These are phyloP conservation scores for Mortierella sp. DNA, from an alignment of 371 early-diverging fungal genomes.

Conservation along the genomic window DNA sequence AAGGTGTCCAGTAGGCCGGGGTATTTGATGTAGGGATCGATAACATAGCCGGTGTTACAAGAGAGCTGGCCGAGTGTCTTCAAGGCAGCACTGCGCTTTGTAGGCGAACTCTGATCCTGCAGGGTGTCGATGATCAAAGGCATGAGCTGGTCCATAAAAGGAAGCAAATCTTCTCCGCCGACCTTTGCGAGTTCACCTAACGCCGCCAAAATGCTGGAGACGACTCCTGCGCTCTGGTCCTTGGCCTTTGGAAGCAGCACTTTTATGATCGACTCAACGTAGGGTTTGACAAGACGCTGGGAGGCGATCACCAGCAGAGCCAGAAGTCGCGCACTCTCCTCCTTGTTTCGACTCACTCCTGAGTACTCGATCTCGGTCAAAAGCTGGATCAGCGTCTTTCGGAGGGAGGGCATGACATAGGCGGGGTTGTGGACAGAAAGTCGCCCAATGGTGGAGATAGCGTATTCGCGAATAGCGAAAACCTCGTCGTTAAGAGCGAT, in stretches of 20 bases:
- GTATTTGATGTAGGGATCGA: conserved; percentile 93
- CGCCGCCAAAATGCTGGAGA: conserved; percentile 86
- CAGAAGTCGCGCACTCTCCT: conserved; percentile 89
- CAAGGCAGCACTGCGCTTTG: conserved; percentile 92
- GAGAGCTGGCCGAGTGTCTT: conserved; percentile 89
- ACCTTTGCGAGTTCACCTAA: conserved; percentile 92
- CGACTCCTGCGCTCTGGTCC: conserved; percentile 86
- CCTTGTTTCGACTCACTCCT: conserved; percentile 85
- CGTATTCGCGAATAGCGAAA: conserved; percentile 90
- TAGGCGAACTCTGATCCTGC: conserved; percentile 89
- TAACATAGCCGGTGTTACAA: conserved; percentile 90
- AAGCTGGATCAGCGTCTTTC: conserved; percentile 90
- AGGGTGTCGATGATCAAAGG: conserved; percentile 92
- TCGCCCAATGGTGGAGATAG: conserved; percentile 90
- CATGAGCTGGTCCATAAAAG: conserved; percentile 87
- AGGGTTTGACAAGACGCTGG: conserved; percentile 89
- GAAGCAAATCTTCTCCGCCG: conserved; percentile 87
- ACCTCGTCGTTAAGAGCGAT: conserved; percentile 95
- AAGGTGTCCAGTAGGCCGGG: conserved; percentile 87
- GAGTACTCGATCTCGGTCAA: conserved; percentile 95
- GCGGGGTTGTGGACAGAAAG: conserved; percentile 92
- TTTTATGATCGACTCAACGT: conserved; percentile 90
- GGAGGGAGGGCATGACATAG: conserved; percentile 91
- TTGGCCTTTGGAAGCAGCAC: conserved; percentile 88
- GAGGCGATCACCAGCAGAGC: conserved; percentile 84